phyloP scores from a whole-genome alignment of 441 rosid species.

The Rhodomyrtus psidioides region DNA sequence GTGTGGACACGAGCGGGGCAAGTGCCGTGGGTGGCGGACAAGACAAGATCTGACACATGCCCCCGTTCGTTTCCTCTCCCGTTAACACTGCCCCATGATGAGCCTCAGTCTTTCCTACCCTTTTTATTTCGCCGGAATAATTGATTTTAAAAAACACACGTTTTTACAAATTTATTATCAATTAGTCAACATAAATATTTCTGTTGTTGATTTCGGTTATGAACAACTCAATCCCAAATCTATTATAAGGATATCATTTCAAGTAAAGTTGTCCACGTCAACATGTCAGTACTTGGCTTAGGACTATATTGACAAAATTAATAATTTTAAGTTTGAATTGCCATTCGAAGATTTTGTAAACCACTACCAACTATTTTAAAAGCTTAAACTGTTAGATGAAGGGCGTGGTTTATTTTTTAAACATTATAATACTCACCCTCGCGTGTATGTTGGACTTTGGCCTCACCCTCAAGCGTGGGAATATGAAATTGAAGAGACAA shows the following conservation, averaged over 20 bases:
- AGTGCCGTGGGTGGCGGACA: neutral
- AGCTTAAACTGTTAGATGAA: no score
- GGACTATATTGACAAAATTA: neutral
- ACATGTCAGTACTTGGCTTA: neutral
- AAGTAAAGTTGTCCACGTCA: no score
- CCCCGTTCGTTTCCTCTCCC: neutral
- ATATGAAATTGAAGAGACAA: no score
- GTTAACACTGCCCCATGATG: neutral
- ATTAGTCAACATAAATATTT: neutral
- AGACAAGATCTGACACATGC: neutral
- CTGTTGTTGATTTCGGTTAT: neutral
- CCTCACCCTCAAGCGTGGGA: no score
- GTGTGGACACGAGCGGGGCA: neutral
- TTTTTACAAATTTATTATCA: neutral
- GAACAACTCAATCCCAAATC: no score
- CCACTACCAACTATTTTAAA: no score
- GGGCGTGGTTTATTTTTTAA: no score
- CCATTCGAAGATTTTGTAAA: no score
- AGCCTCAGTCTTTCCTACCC: neutral
- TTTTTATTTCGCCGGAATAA: neutral
- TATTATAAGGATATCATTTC: no score
- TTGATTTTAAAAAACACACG: neutral
- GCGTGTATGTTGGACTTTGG: no score
- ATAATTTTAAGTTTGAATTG: neutral
- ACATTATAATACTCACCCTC: no score